Percentiles rank a stretch among this genome's conserved stretches.
phyloP scores from a whole-genome alignment of 805 yeast species.

The Alloascoidea africana region DNA sequence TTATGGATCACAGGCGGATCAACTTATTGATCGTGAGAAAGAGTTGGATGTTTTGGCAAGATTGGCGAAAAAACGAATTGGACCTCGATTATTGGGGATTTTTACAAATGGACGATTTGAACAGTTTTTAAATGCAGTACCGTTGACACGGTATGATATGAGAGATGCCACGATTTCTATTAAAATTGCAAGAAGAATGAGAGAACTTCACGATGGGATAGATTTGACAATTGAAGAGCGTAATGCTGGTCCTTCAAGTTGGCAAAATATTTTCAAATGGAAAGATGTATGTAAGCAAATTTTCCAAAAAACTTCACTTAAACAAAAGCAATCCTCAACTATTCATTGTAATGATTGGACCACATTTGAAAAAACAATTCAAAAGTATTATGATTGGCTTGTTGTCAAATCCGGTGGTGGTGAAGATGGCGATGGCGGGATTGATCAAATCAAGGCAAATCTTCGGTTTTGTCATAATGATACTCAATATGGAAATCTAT shows the following conservation, averaged over 20 bases:
- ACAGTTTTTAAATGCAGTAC: conserved; percentile 73
- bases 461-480: conserved; percentile 90
- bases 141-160: conserved; percentile 60
- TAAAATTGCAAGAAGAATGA: conserved; percentile 91
- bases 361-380: conserved; percentile 31
- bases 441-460: conserved; percentile 24
- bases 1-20: conserved; percentile 78
- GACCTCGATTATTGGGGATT: conserved; percentile 80
- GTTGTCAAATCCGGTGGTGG: conserved; percentile 31
- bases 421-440: too few relatives aligned
- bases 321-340: background rate
- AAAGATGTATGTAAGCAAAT: conserved; percentile 26
- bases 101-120: conserved; percentile 90
- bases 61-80: conserved; percentile 64
- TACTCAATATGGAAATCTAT: conserved; percentile 88
- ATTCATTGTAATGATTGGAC: conserved; percentile 26
- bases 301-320: conserved; percentile 22
- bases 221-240: conserved; percentile 44
- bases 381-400: conserved; percentile 49
- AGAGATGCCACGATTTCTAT: conserved; percentile 62
- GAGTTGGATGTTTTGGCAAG: conserved; percentile 65
- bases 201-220: conserved; percentile 77
- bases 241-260: conserved; percentile 45
- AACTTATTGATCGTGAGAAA: conserved; percentile 71
- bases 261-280: conserved; percentile 70